Evolutionary conservation across 2,329 filamentous ascomycete species (phyloP), one percentile per base, ranked within the genome.

Genomic region (Fusarium sublunatum): DNA sequence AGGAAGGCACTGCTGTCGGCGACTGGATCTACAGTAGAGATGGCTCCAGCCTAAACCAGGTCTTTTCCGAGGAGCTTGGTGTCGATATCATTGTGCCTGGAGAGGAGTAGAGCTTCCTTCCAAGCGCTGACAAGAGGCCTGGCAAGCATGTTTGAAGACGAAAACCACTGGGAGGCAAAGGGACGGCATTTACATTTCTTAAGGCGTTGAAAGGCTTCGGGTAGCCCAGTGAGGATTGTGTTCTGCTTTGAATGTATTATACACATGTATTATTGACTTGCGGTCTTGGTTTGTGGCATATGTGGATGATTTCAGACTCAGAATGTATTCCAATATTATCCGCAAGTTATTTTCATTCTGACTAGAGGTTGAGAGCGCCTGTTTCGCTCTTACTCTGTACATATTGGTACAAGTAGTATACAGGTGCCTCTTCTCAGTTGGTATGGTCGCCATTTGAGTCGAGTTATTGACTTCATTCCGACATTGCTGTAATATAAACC

Each of bases 21-120:
- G 85, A 90, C 62, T 99, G 95, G 95, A 83, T 98, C 43, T 98
- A 97, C 74, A 77, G 92, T 55, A 84, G 94, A 43, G 93, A 98
- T 75, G 90, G 90, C n/a, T 87, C 85, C 43, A 90, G 87, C 39
- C 78, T 99, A 72, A 88, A 84, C 32, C 84, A 89, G 32, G 75
- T 98, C 53, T 77, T 98, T 71, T 83, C 86, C 63, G 82, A 88
- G 62, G 95, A 99, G 81, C 79, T 97, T 44, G 88, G 86, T 3
- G 79, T 97, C 44, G 83, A 88, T 58, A 75, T 92, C 49, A 74
- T 64, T n/a, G 52, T 62, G 49, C 64, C 72, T 2, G 50, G 53
- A 10, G 61, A 71, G 31, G 70, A 71, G 51, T 75, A 72, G 64
- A 62, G 58, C 61, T 70, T 68, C 51, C 39, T 64, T n/a, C 47